Evolutionary conservation across 2,329 filamentous ascomycete species (phyloP).

Genomic region (Hymenotorrendiella dingleyae): DNA sequence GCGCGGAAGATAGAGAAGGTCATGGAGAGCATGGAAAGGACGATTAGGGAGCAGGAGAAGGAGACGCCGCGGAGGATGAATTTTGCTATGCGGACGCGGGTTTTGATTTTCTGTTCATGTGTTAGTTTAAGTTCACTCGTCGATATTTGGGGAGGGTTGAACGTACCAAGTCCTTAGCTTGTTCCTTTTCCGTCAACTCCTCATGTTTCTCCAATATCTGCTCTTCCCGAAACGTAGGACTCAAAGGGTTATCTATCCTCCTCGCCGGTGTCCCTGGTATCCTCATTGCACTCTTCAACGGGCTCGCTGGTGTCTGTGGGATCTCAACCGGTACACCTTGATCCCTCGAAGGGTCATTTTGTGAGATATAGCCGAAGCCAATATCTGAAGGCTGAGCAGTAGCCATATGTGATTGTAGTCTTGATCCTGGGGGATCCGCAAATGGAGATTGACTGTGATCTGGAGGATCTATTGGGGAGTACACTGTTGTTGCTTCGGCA

Average conservation of each 20-base stretch:
- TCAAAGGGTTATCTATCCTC: slow-evolving; percentile 69
- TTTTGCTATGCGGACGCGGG: slow-evolving; percentile 86
- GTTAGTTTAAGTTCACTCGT: slow-evolving; percentile 31
- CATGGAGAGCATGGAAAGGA: slow-evolving; percentile 83
- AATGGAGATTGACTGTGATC: slow-evolving; percentile 47
- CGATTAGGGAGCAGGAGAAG: slow-evolving; percentile 94
- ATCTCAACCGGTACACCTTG: slow-evolving; percentile 42
- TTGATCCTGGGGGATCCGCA: slow-evolving; percentile 45
- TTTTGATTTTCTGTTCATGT: slow-evolving; percentile 75
- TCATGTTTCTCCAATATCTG: slow-evolving; percentile 82
- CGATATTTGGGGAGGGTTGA: not conserved
- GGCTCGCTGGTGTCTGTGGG: slow-evolving; percentile 66
- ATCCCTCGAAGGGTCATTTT: slow-evolving; percentile 46
- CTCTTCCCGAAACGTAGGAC: slow-evolving; percentile 88
- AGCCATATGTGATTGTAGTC: slow-evolving; percentile 43
- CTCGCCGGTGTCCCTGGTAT: slow-evolving; percentile 76
- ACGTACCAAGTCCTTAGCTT: slow-evolving; percentile 81
- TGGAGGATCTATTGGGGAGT: slow-evolving; percentile 64
- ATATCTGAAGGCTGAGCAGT: slow-evolving; percentile 76
- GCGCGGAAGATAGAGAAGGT: slow-evolving; percentile 90
- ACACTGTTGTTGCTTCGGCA: slow-evolving; percentile 71
- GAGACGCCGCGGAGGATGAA: slow-evolving; percentile 91
- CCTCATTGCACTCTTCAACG: slow-evolving; percentile 85
- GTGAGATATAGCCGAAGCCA: slow-evolving; percentile 82
- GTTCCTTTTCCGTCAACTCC: slow-evolving; percentile 73